A percentile compares a stretch with the other conserved stretches of the same genome.
Conservation (phyloP, 192 early-diverging fungal species). For the Helicostylum pulchrum region DNA sequence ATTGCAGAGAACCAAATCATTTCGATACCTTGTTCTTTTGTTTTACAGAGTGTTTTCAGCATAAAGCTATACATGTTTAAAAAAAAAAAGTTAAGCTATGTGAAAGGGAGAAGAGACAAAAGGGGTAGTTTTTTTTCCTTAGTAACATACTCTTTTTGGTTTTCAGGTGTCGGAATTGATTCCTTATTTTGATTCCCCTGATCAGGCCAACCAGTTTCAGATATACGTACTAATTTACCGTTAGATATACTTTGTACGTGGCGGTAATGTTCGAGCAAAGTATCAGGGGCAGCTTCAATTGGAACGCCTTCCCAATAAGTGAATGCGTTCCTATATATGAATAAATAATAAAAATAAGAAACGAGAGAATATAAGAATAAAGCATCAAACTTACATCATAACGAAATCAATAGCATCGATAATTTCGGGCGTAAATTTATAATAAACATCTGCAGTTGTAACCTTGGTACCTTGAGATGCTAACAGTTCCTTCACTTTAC, state of each 20-base stretch:
- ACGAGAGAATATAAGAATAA: background rate
- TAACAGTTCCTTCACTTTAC: conserved; percentile 38
- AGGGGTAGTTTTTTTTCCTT: background rate
- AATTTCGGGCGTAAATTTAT: conserved; percentile 36
- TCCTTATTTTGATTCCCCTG: conserved; percentile 44
- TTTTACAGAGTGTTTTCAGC: conserved; percentile 47
- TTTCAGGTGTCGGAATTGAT: conserved; percentile 45
- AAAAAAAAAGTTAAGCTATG: background rate
- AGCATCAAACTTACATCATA: conserved; percentile 47
- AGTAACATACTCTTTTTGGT: conserved; percentile 39
- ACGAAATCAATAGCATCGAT: conserved; percentile 54
- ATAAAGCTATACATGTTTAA: conserved; percentile 30
- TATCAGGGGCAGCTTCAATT: conserved; percentile 45
- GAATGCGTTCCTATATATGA: conserved; percentile 30
- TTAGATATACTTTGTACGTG: conserved; percentile 41
- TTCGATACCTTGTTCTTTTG: conserved; percentile 44
- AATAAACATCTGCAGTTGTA: conserved; percentile 57
- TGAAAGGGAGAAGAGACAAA: background rate
- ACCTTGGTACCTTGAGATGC: conserved; percentile 33
- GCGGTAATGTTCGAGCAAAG: conserved; percentile 49
- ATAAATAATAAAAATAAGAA: background rate
- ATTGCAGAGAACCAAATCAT: conserved; percentile 57
- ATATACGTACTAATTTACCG: conserved; percentile 50
- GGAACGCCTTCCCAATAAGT: conserved; percentile 56
- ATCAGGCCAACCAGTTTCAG: conserved; percentile 64